Evolutionary conservation across 1,284 basidiomycete species (phyloP), one percentile per base, ranked within the genome.

Genomic region (Rhizopogon parksii): DNA sequence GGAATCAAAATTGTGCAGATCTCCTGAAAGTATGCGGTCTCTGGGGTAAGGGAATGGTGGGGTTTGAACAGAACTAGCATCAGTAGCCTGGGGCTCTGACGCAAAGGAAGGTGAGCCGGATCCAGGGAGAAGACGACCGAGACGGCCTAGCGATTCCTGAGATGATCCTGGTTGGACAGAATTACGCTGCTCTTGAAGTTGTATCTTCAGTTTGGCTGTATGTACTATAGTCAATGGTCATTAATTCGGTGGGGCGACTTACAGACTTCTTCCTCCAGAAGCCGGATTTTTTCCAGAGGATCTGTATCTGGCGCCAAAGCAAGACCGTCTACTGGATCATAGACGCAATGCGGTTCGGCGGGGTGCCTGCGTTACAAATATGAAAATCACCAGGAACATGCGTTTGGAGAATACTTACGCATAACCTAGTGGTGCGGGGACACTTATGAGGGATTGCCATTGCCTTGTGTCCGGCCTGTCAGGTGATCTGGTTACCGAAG

Each of bases 311-410:
- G 79, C 21, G 85, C 80, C 35, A 89, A 76, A 11, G 79, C 75
- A 36, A 90, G 67, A 14, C 88, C 88, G 62, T 91, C 88, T 14
- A 89, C 82, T 2, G 88, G 88, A 67, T 91, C 88, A 63, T 91
- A 91, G 6, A 79, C 79, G 60, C 88, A 91, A 61, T 84, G 82
- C 2, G 88, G 88, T 64, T 89, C 86, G 11, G 77, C 72, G 12
- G 88, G 88, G 68, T 91, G 87, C 30, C 88, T 90, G 40, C 43
- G 49, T 36, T 39, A 36, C 32, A 17, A 62, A 46, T 65, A 52
- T 24, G 12, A 53, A 21, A 19, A 21, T 38, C 15, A 39, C 35
- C 36, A 38, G 34, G 40, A 48, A 52, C 43, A 43, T 47, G 30
- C 2, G 19, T 21, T 45, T 5, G 4, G 19, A 21, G 24, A 25